Percentiles rank a stretch among this genome's conserved stretches.
Evolutionary conservation across 306 rosid genomes (phyloP).

Genomic region (Cicer pinnatifidum): DNA sequence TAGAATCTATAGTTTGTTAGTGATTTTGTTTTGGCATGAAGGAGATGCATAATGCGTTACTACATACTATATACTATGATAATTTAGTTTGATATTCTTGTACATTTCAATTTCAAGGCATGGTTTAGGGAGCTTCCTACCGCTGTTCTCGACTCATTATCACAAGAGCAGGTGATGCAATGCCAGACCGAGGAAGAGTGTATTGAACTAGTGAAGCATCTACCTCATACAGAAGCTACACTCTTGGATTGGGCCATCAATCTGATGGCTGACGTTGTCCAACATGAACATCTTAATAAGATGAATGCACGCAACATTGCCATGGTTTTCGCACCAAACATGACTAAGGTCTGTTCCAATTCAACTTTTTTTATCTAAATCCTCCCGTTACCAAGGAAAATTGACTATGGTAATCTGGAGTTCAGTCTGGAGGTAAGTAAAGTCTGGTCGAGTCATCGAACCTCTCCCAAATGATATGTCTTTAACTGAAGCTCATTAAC

Average conservation of each 20-base stretch:
- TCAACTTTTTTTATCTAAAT: too few species aligned
- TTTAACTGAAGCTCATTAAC: too few species aligned
- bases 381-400: too few species aligned
- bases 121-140: conserved; percentile 94
- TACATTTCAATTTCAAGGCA: conserved; percentile 59
- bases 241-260: conserved; percentile 91
- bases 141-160: conserved; percentile 72
- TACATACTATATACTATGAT: background rate
- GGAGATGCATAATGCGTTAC: background rate
- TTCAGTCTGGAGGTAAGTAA: too few species aligned
- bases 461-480: too few species aligned
- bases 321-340: conserved; percentile 97
- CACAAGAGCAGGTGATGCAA: conserved; percentile 76
- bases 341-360: conserved; percentile 76
- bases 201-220: conserved; percentile 61
- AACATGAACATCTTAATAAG: conserved; percentile 76
- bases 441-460: too few species aligned
- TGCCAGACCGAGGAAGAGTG: conserved; percentile 82
- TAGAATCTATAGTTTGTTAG: conserved; percentile 5
- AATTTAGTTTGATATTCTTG: conserved; percentile 42
- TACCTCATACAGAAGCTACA: conserved; percentile 75
- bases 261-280: conserved; percentile 92
- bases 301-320: conserved; percentile 89
- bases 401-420: too few species aligned
- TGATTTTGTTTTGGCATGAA: conserved; percentile 6